Evolutionary conservation across 2,329 filamentous ascomycete species (phyloP), one percentile per base, ranked within the genome.

Genomic region (Gnomoniopsis sp.): DNA sequence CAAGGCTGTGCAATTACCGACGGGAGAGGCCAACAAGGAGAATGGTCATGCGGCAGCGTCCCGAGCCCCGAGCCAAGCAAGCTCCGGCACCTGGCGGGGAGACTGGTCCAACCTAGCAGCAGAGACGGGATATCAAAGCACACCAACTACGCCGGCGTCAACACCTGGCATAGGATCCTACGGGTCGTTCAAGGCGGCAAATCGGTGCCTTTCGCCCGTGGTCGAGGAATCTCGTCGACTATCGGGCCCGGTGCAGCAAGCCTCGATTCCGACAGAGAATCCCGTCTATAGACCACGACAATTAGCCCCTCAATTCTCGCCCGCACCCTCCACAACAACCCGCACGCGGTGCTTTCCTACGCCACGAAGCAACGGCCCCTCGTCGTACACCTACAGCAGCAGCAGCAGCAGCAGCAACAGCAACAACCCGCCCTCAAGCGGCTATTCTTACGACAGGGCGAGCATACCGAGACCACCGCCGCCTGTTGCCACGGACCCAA

Each of bases 91-190:
- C 30, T 58, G 55, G 55, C 26, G 30, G 12, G 33, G 19, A 21
- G 49, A 58, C 41, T 58, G 55, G 55, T 49, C 43, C 10, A 6
- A 22, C 1, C 41, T 58, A 26, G 55, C 55, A 2, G 55, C 55
- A 14, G 55, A 58, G 2, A 58, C 55, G 11, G 55, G 55, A 7
- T 49, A 55, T 33, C 48, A 55, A 34, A 55, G 53, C 34, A 30
- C 53, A 11, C 44, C 53, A 12, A 49, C 53, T 12, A 55, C 53
- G 17, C 53, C 53, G 11, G 44, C 53, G 6, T 55, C 53, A 11
- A 55, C 53, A 14, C 53, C 53, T 1, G 43, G 30, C 1, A 36
- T 55, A 7, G 52, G 44, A 10, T 49, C 43, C 30, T n/a, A 49
- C 44, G 30, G 52, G 1, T 23, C 44, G 3, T 19, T 21, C 34